Percentiles rank a stretch among this genome's conserved stretches.
phyloP scores from a whole-genome alignment of 805 yeast genomes.

The Hanseniaspora singularis region DNA sequence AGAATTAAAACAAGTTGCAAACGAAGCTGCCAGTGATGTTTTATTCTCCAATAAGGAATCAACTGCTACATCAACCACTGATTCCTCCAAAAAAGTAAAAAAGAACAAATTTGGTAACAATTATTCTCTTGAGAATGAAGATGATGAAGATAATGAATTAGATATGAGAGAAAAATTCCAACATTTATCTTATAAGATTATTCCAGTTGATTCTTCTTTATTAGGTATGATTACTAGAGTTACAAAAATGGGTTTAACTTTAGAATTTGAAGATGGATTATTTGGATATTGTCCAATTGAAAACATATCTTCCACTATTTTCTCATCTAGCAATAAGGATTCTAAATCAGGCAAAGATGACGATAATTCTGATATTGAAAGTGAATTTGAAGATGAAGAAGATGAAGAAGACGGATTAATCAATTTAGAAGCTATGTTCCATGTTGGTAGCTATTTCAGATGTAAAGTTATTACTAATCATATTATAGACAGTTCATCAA shows the following conservation, averaged over 20 bases:
- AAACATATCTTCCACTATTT: conserved; percentile 48
- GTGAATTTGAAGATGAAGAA: conserved; percentile 26
- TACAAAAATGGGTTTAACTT: conserved; percentile 47
- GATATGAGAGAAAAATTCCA: conserved; percentile 30
- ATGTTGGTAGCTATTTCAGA: conserved; percentile 74
- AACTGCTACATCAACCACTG: conserved; percentile 14
- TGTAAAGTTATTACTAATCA: conserved; percentile 57
- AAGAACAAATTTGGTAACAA: conserved; percentile 19
- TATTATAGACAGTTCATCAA: conserved; percentile 30
- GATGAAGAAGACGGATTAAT: conserved; percentile 41
- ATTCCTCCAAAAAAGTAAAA: conserved; percentile 17
- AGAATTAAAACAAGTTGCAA: conserved; percentile 84
- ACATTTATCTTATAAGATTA: conserved; percentile 46
- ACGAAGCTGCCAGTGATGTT: conserved; percentile 83
- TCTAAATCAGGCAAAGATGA: conserved; percentile 35
- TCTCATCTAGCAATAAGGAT: conserved; percentile 45
- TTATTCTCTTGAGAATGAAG: conserved; percentile 22
- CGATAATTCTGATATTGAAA: conserved; percentile 29
- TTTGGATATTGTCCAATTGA: conserved; percentile 70
- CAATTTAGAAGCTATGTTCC: conserved; percentile 41
- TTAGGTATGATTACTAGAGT: conserved; percentile 65
- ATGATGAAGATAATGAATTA: conserved; percentile 27
- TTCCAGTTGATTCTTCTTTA: conserved; percentile 60
- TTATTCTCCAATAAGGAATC: conserved; percentile 37
- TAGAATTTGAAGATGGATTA: conserved; percentile 70